These are phyloP conservation scores for Dendrocalamus latiflorus DNA, from an alignment of 202 grass and related monocot genomes.

Conservation along the genomic window DNA sequence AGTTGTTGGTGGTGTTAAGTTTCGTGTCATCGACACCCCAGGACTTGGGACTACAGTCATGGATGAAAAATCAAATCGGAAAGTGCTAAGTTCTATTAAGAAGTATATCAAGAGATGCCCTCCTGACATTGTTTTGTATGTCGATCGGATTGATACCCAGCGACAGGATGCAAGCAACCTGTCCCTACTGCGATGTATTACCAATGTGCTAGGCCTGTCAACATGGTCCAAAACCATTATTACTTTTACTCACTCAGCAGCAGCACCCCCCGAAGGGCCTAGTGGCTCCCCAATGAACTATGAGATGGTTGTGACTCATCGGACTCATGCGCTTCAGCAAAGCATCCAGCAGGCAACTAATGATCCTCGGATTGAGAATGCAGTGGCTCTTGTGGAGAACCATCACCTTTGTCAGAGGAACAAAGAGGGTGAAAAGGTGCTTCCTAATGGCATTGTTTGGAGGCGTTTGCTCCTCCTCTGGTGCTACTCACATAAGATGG, in stretches of 20 bases:
- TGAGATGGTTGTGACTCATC: constrained; percentile 48
- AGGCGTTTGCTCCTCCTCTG: constrained; percentile 59
- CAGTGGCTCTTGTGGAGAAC: constrained; percentile 81
- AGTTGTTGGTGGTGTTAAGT: constrained; percentile 60
- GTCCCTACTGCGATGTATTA: constrained; percentile 55
- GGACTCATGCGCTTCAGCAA: constrained; percentile 61
- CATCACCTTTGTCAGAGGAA: constrained; percentile 65
- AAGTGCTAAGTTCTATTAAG: constrained; percentile 72
- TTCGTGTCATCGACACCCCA: constrained; percentile 73
- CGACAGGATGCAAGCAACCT: constrained; percentile 50
- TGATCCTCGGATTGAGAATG: constrained; percentile 51
- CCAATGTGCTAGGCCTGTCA: constrained; percentile 54
- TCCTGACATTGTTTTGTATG: constrained; percentile 74
- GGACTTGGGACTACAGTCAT: constrained; percentile 55
- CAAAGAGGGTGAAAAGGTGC: constrained; percentile 60
- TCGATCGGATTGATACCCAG: constrained; percentile 68
- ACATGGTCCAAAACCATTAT: constrained; percentile 66
- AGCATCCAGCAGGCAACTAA: constrained; percentile 55
- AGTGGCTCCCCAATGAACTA: constrained; percentile 62
- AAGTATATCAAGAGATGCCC: constrained; percentile 68
- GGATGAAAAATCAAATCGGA: constrained; percentile 70
- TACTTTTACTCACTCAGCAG: constrained; percentile 71
- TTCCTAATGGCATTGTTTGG: constrained; percentile 81
- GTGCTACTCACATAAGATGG: constrained; percentile 71
- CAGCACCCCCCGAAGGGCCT: constrained; percentile 63